phyloP scores from a whole-genome alignment of 306 rosid genomes.

The Sphenostylis stenocarpa region DNA sequence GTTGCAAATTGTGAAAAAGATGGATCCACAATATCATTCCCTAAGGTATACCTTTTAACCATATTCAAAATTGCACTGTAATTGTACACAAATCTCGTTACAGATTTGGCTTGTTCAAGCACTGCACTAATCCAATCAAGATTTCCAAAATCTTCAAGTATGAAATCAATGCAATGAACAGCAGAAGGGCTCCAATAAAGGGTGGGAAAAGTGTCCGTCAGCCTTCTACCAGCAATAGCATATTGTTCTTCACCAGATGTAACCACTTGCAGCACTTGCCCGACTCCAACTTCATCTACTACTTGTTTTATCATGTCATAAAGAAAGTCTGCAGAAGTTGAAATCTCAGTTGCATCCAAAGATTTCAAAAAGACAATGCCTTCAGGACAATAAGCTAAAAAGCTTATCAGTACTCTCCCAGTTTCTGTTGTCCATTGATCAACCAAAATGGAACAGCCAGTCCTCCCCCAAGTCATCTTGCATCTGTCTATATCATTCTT shows the following conservation, averaged over 20 bases:
- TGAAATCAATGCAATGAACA: slow-evolving; percentile 59
- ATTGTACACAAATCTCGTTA: slow-evolving; percentile 83
- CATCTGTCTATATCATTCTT: slow-evolving; percentile 60
- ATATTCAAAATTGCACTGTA: slow-evolving; percentile 66
- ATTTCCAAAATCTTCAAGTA: slow-evolving; percentile 76
- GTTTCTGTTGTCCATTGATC: slow-evolving; percentile 66
- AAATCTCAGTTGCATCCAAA: slow-evolving; percentile 65
- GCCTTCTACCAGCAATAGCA: slow-evolving; percentile 60
- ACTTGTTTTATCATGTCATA: slow-evolving; percentile 66
- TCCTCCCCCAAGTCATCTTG: slow-evolving; percentile 67
- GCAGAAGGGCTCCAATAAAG: slow-evolving; percentile 87
- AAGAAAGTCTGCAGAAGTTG: slow-evolving; percentile 49
- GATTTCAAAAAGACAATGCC: slow-evolving; percentile 72
- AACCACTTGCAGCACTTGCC: slow-evolving; percentile 83
- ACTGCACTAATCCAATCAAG: slow-evolving; percentile 68
- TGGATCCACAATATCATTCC: slow-evolving; percentile 78
- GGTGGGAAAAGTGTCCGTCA: slow-evolving; percentile 68
- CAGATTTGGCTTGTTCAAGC: slow-evolving; percentile 74
- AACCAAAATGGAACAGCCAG: slow-evolving; percentile 83
- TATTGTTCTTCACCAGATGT: slow-evolving; percentile 62
- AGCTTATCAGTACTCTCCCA: slow-evolving; percentile 46
- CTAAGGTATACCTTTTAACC: slow-evolving; percentile 71
- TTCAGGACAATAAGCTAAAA: slow-evolving; percentile 71
- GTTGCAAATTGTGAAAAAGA: slow-evolving; percentile 59
- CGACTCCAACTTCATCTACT: slow-evolving; percentile 78